Percentiles rank a stretch among this genome's conserved stretches.
Evolutionary conservation across 2,329 filamentous ascomycete species (phyloP).

Genomic region (Cordyceps cicadae): DNA sequence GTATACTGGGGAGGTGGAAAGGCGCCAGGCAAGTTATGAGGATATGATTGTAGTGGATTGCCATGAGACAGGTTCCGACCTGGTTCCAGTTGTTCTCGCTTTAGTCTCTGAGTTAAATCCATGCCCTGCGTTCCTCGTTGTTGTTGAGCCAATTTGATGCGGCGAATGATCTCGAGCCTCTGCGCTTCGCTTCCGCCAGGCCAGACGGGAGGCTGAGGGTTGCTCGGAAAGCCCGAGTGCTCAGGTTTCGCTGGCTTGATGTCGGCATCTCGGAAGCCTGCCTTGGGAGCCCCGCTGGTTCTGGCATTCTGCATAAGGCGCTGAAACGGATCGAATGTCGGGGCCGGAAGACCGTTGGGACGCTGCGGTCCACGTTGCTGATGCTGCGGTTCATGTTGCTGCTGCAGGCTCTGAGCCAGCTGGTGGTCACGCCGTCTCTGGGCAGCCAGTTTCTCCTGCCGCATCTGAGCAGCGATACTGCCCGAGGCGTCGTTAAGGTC

Average conservation of each 20-base stretch:
- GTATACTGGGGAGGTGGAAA: background rate
- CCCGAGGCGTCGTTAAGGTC: conserved; percentile 25
- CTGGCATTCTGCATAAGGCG: conserved; percentile 24
- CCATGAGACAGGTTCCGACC: background rate
- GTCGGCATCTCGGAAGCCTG: background rate
- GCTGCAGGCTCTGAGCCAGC: conserved; percentile 22
- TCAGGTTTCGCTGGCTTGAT: background rate
- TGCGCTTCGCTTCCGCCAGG: background rate
- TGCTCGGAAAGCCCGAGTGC: background rate
- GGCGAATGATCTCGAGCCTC: background rate
- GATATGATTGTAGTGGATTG: background rate
- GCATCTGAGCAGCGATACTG: conserved; percentile 27
- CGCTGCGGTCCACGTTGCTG: no score
- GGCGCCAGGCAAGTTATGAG: background rate
- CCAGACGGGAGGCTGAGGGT: background rate
- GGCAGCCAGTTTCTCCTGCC: conserved; percentile 24
- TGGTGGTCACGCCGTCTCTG: conserved; percentile 22
- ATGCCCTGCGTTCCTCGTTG: background rate
- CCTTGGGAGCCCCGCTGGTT: conserved; percentile 11
- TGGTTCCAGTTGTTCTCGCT: background rate
- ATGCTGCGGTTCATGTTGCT: conserved; percentile 12
- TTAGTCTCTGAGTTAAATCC: background rate
- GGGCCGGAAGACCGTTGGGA: background rate
- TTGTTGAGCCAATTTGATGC: background rate
- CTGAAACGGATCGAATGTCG: conserved; percentile 18